These are phyloP conservation scores for Pleurotus eryngii DNA, from an alignment of 768 basidiomycete species.

Conservation along the genomic window DNA sequence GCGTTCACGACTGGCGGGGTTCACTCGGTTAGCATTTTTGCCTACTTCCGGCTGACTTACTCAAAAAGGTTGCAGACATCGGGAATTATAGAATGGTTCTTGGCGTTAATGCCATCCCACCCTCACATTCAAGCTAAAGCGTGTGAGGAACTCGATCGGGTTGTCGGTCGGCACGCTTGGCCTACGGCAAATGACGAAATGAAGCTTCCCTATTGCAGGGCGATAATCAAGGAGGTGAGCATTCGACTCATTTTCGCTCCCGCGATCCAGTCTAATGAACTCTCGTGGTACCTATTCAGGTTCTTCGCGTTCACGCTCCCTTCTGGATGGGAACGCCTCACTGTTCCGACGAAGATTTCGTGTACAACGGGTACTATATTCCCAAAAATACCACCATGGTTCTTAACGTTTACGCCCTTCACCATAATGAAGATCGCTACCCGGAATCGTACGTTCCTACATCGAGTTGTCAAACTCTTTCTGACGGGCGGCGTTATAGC, in stretches of 20 bases:
- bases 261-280: neutral
- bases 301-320: conserved; percentile 13
- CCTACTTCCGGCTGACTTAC: neutral
- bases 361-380: conserved; percentile 20
- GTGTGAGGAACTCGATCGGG: conserved; percentile 15
- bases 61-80: conserved; percentile 13
- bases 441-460: conserved; percentile 19
- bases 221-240: conserved; percentile 21
- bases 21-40: conserved; percentile 20
- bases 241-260: neutral
- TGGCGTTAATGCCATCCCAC: conserved; percentile 16
- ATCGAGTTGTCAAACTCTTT: conserved; percentile 9
- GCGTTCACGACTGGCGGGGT: conserved; percentile 30
- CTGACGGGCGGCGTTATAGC: conserved; percentile 2
- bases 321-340: conserved; percentile 19
- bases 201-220: conserved; percentile 22
- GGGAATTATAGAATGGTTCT: conserved; percentile 22
- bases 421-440: conserved; percentile 21
- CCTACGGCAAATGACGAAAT: conserved; percentile 18
- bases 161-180: conserved; percentile 18
- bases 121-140: conserved; percentile 14
- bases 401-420: conserved; percentile 18
- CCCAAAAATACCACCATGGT: conserved; percentile 20
- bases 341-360: conserved; percentile 15
- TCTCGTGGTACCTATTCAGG: neutral